Evolutionary conservation across 2,329 filamentous ascomycete genomes (phyloP).

Genomic region (Beauveria sp.): DNA sequence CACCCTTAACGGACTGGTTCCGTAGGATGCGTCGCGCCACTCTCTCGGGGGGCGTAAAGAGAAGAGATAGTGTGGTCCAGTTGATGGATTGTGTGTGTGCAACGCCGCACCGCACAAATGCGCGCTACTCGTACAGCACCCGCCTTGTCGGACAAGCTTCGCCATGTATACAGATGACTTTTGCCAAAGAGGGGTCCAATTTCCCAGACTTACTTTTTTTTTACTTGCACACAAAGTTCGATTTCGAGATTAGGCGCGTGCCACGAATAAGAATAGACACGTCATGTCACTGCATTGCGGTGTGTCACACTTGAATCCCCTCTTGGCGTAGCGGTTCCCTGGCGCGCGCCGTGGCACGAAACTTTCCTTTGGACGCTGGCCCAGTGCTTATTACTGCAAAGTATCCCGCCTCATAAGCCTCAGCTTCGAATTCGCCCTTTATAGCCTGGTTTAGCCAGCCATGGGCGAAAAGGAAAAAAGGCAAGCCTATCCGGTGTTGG

Average conservation of each 20-base stretch:
- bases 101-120: conserved; percentile 4
- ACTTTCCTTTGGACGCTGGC: not conserved
- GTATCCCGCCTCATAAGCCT: conserved; percentile 8
- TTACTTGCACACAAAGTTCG: not conserved
- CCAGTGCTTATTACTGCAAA: not conserved
- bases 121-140: conserved; percentile 2
- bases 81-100: not conserved
- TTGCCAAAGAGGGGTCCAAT: not conserved
- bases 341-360: not conserved
- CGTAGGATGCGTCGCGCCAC: not conserved
- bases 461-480: too few species aligned
- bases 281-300: not conserved
- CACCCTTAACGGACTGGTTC: not conserved
- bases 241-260: not conserved
- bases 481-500: not conserved
- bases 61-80: not conserved
- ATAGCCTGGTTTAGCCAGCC: too few species aligned
- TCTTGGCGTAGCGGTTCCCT: conserved; percentile 5
- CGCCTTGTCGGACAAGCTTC: not conserved
- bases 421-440: not conserved
- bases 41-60: not conserved
- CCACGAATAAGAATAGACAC: not conserved
- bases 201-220: not conserved
- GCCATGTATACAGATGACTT: not conserved
- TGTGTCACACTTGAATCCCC: not conserved